Conservation (phyloP, 1,284 basidiomycete genomes). For the Austroboletus rostrupii region DNA sequence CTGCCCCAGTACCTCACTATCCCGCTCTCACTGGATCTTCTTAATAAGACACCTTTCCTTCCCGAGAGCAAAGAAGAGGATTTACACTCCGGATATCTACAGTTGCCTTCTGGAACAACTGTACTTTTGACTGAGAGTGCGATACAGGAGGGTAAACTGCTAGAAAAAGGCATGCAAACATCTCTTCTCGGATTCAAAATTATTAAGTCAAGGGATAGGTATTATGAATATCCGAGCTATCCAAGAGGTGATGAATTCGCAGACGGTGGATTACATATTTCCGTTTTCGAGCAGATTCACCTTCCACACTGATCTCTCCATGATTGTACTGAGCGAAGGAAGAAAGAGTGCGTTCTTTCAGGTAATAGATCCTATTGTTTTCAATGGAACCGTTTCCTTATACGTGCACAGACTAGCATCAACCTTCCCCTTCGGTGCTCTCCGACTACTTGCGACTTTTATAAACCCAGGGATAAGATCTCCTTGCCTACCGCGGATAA, state of each 20-base stretch:
- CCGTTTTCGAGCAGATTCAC: constrained; percentile 69
- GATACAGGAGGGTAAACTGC: constrained; percentile 64
- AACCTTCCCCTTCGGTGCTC: constrained; percentile 43
- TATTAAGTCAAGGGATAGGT: constrained; percentile 37
- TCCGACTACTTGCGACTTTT: constrained; percentile 34
- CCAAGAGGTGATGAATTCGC: constrained; percentile 65
- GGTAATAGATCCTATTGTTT: constrained; percentile 32
- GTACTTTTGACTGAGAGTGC: constrained; percentile 67
- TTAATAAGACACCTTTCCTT: constrained; percentile 61
- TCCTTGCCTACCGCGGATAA: constrained; percentile 41
- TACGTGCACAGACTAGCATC: constrained; percentile 45
- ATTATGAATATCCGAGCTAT: constrained; percentile 65
- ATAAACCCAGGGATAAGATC: constrained; percentile 44
- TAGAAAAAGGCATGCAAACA: constrained; percentile 48
- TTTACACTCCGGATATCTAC: constrained; percentile 71
- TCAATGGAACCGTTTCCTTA: not conserved
- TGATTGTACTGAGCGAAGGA: constrained; percentile 65
- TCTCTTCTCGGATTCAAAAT: not conserved
- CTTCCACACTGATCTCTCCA: constrained; percentile 71
- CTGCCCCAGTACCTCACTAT: constrained; percentile 49
- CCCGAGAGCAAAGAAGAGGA: constrained; percentile 74
- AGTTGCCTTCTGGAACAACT: constrained; percentile 62
- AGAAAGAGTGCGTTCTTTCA: constrained; percentile 65
- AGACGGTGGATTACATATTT: constrained; percentile 76
- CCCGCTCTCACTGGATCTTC: constrained; percentile 50